Conservation (phyloP, 2,329 filamentous ascomycete species). For the Bertia moriformis region DNA sequence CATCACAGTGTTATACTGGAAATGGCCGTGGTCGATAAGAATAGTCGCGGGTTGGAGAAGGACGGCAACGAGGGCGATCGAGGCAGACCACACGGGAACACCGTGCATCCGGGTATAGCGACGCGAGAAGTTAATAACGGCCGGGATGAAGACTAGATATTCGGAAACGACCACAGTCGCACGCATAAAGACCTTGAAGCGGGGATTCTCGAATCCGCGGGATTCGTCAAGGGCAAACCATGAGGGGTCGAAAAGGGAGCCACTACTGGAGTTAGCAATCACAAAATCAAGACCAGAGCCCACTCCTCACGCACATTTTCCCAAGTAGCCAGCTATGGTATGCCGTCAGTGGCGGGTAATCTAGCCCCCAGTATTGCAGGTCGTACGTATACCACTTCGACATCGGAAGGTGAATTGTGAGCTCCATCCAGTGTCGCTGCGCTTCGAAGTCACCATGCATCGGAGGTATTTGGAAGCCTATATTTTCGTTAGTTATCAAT, state of each 20-base stretch:
- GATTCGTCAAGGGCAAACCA: constrained; percentile 84
- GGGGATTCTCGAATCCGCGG: constrained; percentile 63
- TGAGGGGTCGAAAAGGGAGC: constrained; percentile 58
- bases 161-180: constrained; percentile 82
- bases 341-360: constrained; percentile 92
- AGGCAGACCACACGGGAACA: constrained; percentile 68
- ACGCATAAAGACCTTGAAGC: constrained; percentile 88
- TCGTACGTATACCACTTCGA: constrained; percentile 98
- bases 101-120: constrained; percentile 64
- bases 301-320: constrained; percentile 42
- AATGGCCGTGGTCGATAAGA: constrained; percentile 80
- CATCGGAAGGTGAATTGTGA: constrained; percentile 75
- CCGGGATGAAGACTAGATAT: constrained; percentile 78
- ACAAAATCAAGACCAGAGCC: too few relatives aligned
- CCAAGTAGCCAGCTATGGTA: constrained; percentile 97
- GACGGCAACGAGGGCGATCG: constrained; percentile 75
- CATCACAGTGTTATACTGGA: constrained; percentile 99
- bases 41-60: constrained; percentile 84
- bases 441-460: constrained; percentile 97
- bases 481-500: constrained; percentile 4
- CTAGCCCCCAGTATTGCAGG: constrained; percentile 90
- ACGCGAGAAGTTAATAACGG: constrained; percentile 70
- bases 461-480: constrained; percentile 67
- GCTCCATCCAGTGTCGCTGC: constrained; percentile 96
- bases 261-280: constrained; percentile 18